These are phyloP conservation scores for Codiaeum variegatum DNA, from an alignment of 441 rosid genomes.

Conservation along the genomic window DNA sequence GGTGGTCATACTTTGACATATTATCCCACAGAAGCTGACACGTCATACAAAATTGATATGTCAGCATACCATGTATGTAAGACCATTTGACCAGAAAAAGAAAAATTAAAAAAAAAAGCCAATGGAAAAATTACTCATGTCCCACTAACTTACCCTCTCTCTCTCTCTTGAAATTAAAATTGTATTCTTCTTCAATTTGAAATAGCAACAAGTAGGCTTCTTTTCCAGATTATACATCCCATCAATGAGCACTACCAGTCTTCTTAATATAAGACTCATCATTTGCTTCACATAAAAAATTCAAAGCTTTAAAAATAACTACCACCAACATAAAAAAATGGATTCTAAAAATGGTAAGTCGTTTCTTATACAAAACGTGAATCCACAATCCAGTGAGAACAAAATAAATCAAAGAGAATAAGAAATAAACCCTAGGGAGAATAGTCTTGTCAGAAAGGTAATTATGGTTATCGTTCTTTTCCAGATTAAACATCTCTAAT, in stretches of 20 bases:
- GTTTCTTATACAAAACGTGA: constrained; percentile 58
- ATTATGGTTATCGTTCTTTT: constrained; percentile 53
- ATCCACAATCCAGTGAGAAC: constrained; percentile 67
- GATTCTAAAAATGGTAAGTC: constrained; percentile 66
- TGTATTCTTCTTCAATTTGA: too few relatives aligned
- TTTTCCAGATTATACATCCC: too few relatives aligned
- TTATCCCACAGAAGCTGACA: too few relatives aligned
- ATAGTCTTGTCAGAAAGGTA: constrained; percentile 77
- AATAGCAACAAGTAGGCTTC: too few relatives aligned
- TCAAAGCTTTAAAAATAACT: constrained; percentile 58
- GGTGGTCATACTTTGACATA: too few relatives aligned
- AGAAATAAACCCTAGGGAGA: constrained; percentile 74
- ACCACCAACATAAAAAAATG: constrained; percentile 94
- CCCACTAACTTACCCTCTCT: too few relatives aligned
- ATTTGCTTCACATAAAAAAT: constrained; percentile 78
- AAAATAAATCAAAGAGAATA: constrained; percentile 59
- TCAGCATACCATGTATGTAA: too few relatives aligned
- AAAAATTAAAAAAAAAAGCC: too few relatives aligned
- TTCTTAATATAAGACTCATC: constrained; percentile 81
- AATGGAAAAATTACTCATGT: too few relatives aligned
- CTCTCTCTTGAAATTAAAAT: too few relatives aligned
- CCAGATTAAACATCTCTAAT: constrained; percentile 84
- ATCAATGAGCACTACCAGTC: constrained; percentile 85
- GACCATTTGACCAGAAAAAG: too few relatives aligned
- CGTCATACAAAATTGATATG: too few relatives aligned